Percentiles rank a stretch among this genome's conserved stretches.
These are phyloP conservation scores for Solanum ossicruentum DNA, from an alignment of 257 asterid species.

Conservation along the genomic window DNA sequence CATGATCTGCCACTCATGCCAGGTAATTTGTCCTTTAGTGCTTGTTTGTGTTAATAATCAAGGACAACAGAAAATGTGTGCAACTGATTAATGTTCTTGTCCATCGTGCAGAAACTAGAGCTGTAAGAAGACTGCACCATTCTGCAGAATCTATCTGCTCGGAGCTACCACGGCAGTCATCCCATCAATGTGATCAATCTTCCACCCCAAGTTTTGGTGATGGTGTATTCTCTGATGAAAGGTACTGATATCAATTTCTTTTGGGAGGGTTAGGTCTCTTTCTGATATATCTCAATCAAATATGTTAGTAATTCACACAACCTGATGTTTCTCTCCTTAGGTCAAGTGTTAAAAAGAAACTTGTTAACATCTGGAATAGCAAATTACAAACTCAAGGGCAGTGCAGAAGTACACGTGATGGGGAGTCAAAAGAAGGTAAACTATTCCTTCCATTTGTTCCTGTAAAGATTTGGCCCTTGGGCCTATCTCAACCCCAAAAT, in stretches of 20 bases:
- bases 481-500: background rate
- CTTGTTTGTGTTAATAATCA: background rate
- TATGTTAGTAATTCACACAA: background rate
- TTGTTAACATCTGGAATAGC: slow-evolving; percentile 10
- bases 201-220: slow-evolving; percentile 13
- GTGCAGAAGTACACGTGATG: background rate
- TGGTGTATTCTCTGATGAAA: slow-evolving; percentile 17
- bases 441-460: background rate
- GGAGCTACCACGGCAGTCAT: slow-evolving; percentile 17
- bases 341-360: slow-evolving; percentile 15
- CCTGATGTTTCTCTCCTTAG: slow-evolving; percentile 24
- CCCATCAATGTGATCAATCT: slow-evolving; percentile 13
- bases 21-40: slow-evolving; percentile 17
- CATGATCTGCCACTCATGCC: slow-evolving; percentile 3
- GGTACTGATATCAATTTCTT: slow-evolving; percentile 8
- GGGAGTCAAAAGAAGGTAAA: slow-evolving; percentile 28
- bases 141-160: slow-evolving; percentile 16
- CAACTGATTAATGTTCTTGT: background rate
- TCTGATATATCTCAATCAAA: background rate
- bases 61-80: background rate
- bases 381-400: slow-evolving; percentile 16
- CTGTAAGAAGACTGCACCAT: slow-evolving; percentile 10
- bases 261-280: background rate
- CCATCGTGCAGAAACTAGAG: slow-evolving; percentile 28
- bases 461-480: background rate